phyloP scores from a whole-genome alignment of 2,329 filamentous ascomycete genomes.

The Hypocrella siamensis region DNA sequence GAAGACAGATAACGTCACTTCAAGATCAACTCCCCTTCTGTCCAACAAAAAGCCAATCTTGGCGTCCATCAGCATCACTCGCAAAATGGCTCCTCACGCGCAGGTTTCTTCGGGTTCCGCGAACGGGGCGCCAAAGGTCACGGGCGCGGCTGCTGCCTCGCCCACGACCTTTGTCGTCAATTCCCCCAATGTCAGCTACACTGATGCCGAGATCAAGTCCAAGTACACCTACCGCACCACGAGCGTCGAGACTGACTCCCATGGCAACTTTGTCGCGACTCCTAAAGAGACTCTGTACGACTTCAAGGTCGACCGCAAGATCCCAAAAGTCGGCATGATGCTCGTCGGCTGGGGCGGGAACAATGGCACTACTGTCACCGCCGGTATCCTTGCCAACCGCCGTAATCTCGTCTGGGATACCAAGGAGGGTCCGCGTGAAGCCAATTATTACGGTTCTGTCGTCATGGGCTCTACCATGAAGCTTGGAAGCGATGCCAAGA shows the following conservation, averaged over 20 bases:
- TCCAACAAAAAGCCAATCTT: constrained; percentile 6
- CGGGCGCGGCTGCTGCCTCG: constrained; percentile 30
- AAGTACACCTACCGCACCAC: constrained; percentile 97
- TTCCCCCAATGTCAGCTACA: constrained; percentile 87
- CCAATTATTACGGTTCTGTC: constrained; percentile 97
- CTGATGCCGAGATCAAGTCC: constrained; percentile 73
- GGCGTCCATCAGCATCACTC: constrained; percentile 18
- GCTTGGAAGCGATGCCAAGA: constrained; percentile 75
- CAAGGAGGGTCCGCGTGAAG: constrained; percentile 66
- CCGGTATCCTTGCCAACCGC: constrained; percentile 92
- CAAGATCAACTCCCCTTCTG: constrained; percentile 5
- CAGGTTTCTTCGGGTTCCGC: constrained; percentile 38
- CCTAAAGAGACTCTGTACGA: constrained; percentile 86
- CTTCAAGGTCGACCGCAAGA: constrained; percentile 91
- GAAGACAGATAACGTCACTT: constrained; percentile 16
- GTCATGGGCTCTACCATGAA: constrained; percentile 97
- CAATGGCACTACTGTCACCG: constrained; percentile 94
- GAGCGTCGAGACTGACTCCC: constrained; percentile 51
- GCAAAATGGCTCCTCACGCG: constrained; percentile 84
- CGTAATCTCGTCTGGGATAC: constrained; percentile 81
- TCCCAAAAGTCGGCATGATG: constrained; percentile 93
- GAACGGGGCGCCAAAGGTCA: constrained; percentile 42
- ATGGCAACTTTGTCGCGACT: constrained; percentile 67
- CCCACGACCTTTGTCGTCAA: constrained; percentile 67
- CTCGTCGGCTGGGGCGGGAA: constrained; percentile 96